phyloP scores from a whole-genome alignment of 306 rosid genomes.

The Castanea mollissima region DNA sequence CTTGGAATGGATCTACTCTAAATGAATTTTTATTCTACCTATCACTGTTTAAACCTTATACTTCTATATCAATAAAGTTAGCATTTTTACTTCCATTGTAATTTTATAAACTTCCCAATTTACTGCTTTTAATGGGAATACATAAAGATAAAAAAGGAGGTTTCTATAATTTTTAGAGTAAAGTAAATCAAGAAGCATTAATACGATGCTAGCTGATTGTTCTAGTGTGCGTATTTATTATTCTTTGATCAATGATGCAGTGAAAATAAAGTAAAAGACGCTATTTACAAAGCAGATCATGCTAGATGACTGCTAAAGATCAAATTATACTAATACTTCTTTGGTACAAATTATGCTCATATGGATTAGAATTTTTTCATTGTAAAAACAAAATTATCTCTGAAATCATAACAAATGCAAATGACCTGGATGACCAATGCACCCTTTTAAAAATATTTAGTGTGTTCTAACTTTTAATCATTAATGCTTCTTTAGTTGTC shows the following conservation, averaged over 20 bases:
- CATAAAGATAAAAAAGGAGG: background rate
- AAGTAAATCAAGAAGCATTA: background rate
- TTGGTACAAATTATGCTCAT: background rate
- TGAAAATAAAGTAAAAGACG: background rate
- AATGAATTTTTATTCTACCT: background rate
- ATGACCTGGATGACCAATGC: background rate
- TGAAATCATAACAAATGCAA: background rate
- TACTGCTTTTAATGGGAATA: background rate
- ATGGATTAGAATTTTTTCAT: background rate
- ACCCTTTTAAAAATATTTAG: background rate
- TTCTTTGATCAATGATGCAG: background rate
- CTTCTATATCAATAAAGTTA: background rate
- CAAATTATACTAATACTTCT: background rate
- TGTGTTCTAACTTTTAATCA: background rate
- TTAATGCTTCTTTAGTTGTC: background rate
- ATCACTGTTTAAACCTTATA: background rate
- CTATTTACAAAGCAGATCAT: background rate
- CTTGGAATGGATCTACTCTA: background rate
- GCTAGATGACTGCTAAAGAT: background rate
- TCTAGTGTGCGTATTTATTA: background rate
- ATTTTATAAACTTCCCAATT: background rate
- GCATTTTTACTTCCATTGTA: background rate
- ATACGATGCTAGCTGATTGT: background rate
- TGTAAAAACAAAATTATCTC: background rate
- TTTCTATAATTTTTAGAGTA: background rate